phyloP scores from a whole-genome alignment of 352 stramenopile species.

The Aphanomyces stellatus region DNA sequence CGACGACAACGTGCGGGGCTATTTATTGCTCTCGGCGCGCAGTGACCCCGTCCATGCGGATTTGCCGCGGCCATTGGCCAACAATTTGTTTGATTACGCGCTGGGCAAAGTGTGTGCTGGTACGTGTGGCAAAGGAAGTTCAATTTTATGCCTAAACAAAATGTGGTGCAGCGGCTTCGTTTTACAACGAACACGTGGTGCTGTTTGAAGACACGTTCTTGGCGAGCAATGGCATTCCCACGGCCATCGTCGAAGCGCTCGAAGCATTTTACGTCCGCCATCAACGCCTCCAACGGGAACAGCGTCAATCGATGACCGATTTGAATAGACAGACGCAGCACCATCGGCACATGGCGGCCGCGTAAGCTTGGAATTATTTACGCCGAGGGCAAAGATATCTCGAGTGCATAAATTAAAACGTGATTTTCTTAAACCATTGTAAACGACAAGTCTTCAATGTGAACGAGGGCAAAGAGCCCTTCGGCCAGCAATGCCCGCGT shows the following conservation, averaged over 20 bases:
- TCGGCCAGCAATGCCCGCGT: conserved; percentile 88
- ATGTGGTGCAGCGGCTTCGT: background rate
- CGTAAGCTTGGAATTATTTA: too few relatives aligned
- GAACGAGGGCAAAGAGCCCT: conserved; percentile 92
- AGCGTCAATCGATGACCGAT: too few relatives aligned
- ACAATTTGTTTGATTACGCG: too few relatives aligned
- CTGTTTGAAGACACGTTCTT: background rate
- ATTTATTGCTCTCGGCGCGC: too few relatives aligned
- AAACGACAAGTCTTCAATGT: conserved; percentile 95
- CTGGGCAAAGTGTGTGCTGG: background rate
- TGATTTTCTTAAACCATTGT: conserved; percentile 70
- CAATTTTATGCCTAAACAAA: background rate
- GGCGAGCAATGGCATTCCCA: background rate
- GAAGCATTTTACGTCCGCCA: background rate
- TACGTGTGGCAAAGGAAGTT: background rate
- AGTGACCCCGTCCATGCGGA: too few relatives aligned
- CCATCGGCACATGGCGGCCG: too few relatives aligned
- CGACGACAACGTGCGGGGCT: too few relatives aligned
- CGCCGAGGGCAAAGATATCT: background rate
- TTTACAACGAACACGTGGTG: background rate
- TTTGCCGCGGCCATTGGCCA: too few relatives aligned
- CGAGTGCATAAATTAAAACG: background rate
- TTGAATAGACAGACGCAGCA: too few relatives aligned
- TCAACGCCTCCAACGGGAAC: background rate
- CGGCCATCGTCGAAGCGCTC: background rate